Evolutionary conservation across 2,329 filamentous ascomycete species (phyloP).

Genomic region (Fusarium tuaranense): DNA sequence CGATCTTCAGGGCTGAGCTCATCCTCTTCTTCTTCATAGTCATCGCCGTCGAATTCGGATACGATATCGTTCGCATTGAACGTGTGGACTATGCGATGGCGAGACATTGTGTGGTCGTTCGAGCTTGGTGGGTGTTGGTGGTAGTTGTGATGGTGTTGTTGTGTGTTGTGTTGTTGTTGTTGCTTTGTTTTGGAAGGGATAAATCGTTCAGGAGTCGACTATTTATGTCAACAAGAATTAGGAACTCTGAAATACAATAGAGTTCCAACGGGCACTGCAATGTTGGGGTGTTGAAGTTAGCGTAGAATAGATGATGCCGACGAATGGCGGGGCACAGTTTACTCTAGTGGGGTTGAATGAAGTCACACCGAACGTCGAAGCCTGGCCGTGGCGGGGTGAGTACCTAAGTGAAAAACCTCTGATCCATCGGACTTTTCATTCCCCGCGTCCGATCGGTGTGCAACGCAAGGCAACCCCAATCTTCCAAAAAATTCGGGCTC

Average conservation of each 20-base stretch:
- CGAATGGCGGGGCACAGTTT: slow-evolving; percentile 38
- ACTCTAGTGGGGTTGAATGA: slow-evolving; percentile 42
- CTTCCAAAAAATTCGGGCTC: slow-evolving; percentile 50
- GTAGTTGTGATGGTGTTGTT: not conserved
- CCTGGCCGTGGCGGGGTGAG: slow-evolving; percentile 11
- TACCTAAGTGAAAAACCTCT: slow-evolving; percentile 22
- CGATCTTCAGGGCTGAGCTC: slow-evolving; percentile 62
- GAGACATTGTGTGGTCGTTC: slow-evolving; percentile 37
- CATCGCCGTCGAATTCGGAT: slow-evolving; percentile 62
- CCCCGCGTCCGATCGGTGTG: slow-evolving; percentile 48
- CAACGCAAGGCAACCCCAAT: slow-evolving; percentile 43
- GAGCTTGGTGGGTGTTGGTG: not conserved
- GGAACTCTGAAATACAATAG: not conserved
- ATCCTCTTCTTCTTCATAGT: slow-evolving; percentile 59
- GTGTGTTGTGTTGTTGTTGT: not conserved
- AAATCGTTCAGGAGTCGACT: not conserved
- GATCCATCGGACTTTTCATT: slow-evolving; percentile 47
- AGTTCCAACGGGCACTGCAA: not conserved
- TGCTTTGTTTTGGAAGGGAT: not conserved
- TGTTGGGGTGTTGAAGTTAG: slow-evolving; percentile 1
- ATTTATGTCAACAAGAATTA: not conserved
- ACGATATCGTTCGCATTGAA: slow-evolving; percentile 62
- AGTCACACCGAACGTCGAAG: slow-evolving; percentile 35
- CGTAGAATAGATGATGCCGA: slow-evolving; percentile 14
- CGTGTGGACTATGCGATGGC: slow-evolving; percentile 50